phyloP scores from a whole-genome alignment of 2,329 filamentous ascomycete genomes.

The Xylaria multiplex region DNA sequence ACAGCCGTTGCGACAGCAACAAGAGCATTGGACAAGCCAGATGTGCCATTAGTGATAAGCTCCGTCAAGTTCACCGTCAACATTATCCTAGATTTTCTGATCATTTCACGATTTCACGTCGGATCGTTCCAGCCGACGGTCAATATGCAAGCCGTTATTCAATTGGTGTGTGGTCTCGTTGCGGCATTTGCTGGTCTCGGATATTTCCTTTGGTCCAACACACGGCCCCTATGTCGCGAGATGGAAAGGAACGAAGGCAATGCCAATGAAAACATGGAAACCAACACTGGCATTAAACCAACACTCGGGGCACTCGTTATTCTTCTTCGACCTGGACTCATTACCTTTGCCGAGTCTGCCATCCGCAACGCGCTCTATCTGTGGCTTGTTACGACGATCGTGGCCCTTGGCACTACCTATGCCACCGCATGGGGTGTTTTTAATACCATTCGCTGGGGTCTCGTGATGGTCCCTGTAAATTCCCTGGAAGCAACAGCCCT shows the following conservation, averaged over 20 bases:
- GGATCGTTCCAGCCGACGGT: constrained; percentile 63
- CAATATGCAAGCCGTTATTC: constrained; percentile 71
- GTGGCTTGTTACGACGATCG: constrained; percentile 73
- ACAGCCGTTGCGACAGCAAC: constrained; percentile 70
- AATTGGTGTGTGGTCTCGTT: constrained; percentile 68
- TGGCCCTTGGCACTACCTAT: constrained; percentile 71
- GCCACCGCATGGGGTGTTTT: constrained; percentile 80
- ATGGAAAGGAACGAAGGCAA: constrained; percentile 13
- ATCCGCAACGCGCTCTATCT: constrained; percentile 76
- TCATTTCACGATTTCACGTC: constrained; percentile 74
- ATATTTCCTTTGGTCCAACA: constrained; percentile 66
- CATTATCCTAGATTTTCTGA: constrained; percentile 72
- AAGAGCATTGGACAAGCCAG: constrained; percentile 73
- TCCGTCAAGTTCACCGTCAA: constrained; percentile 71
- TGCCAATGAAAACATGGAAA: constrained; percentile 31
- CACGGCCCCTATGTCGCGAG: constrained; percentile 36
- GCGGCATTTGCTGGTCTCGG: constrained; percentile 65
- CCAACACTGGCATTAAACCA: constrained; percentile 44
- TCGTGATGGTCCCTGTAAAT: constrained; percentile 78
- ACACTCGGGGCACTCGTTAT: constrained; percentile 58
- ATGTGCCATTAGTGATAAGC: constrained; percentile 74
- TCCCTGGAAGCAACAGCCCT: constrained; percentile 72
- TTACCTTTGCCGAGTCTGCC: constrained; percentile 72
- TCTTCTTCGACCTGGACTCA: constrained; percentile 65
- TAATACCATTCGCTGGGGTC: constrained; percentile 77